Evolutionary conservation across 192 early-diverging fungal species (phyloP).

Genomic region (Obelidium mucronatum): DNA sequence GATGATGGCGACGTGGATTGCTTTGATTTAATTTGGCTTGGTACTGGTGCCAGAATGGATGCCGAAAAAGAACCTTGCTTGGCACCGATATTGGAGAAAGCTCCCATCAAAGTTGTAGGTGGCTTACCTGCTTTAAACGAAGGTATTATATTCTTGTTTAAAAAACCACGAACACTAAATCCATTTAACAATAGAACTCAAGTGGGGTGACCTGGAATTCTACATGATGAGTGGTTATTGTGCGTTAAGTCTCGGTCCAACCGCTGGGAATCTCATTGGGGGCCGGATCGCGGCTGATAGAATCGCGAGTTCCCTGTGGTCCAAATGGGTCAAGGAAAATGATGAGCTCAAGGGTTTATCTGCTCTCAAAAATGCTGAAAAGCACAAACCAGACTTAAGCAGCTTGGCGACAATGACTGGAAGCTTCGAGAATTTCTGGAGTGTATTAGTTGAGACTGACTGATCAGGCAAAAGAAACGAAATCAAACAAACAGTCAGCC

Average conservation of each 20-base stretch:
- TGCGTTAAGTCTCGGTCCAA: slow-evolving; percentile 22
- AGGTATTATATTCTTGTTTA: no score
- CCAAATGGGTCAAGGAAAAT: background rate
- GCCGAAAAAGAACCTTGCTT: background rate
- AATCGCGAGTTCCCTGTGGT: slow-evolving; percentile 31
- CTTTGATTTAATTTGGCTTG: slow-evolving; percentile 5
- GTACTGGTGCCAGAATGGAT: background rate
- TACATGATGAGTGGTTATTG: slow-evolving; percentile 39
- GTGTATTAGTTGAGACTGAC: background rate
- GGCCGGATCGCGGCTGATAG: slow-evolving; percentile 27
- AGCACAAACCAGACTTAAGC: slow-evolving; percentile 3
- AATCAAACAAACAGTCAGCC: no score
- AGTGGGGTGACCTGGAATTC: slow-evolving; percentile 12
- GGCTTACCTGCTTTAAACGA: background rate
- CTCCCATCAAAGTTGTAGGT: background rate
- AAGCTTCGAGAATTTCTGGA: slow-evolving; percentile 4
- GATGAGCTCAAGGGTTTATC: background rate
- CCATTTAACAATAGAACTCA: background rate
- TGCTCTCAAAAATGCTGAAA: background rate
- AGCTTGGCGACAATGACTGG: background rate
- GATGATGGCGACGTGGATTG: background rate
- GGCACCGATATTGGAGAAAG: background rate
- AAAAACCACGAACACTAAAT: no score
- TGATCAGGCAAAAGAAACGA: no score
- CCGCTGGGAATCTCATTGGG: slow-evolving; percentile 26